Evolutionary conservation across 139 green algal genomes (phyloP), one percentile per base, ranked within the genome.

Genomic region (Eudorina sp.): DNA sequence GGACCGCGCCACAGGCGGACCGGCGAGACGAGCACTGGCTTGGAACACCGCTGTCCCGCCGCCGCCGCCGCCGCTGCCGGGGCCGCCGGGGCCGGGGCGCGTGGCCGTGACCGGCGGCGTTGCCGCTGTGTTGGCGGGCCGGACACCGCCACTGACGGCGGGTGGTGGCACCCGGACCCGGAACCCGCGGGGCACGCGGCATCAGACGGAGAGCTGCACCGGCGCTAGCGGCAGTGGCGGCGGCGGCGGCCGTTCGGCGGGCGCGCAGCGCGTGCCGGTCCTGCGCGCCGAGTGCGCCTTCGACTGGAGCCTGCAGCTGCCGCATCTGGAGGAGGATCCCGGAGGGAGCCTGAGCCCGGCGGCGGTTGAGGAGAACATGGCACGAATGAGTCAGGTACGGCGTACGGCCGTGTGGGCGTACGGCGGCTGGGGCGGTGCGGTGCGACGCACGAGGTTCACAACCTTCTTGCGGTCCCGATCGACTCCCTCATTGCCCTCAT

Each of bases 241-340:
- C 62, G 62, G 62, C 19, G n/a, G 62, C 62, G 6, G 19, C 62
- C 62, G n/a, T 34, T 72, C 21, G 19, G 21, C 6, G 19, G 21
- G 23, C 3, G n/a, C 19, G 21, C 62, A 11, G 62, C 21, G 31
- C 2, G 62, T 29, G 62, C 62, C 62, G 31, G 27, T 11, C 16
- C 62, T 72, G 62, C 62, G 62, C 16, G 27, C 62, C 6, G 62
- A 72, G 62, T 31, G 62, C 21, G 16, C 62, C 2, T 72, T 72
- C 31, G 62, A 72, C 62, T 72, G 62, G 62, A 29, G 62, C 13
- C 62, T 72, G 31, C 62, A 72, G 62, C 62, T 72, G 62, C 62
- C 62, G 31, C 62, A 2, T 29, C 38, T 25, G 62, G 62, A 72
- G 62, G 62, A 72, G 21, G 8, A 34, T 4, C 8, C 55, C 8